phyloP scores from a whole-genome alignment of 345 rosid genomes.

The Hibiscus tridactylites region DNA sequence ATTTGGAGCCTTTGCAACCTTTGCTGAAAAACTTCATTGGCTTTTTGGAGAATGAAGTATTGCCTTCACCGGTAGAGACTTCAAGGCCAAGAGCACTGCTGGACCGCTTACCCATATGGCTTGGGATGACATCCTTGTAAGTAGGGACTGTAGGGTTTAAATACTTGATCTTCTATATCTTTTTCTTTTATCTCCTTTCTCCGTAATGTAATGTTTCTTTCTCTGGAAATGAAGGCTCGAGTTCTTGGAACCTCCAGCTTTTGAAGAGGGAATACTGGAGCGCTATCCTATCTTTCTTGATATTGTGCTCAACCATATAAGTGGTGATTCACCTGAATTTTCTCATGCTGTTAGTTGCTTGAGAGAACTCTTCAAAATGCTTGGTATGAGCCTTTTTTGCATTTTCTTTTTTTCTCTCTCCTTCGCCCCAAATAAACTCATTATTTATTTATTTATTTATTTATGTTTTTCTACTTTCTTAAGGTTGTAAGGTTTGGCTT shows the following conservation, averaged over 20 bases:
- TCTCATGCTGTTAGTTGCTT: constrained; percentile 81
- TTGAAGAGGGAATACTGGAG: constrained; percentile 94
- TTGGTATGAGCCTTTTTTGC: constrained; percentile 45
- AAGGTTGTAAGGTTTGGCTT: constrained; percentile 98
- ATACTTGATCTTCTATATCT: constrained; percentile 10
- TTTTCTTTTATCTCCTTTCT: constrained; percentile 2
- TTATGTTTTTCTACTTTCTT: constrained; percentile 10
- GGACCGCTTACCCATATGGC: constrained; percentile 76
- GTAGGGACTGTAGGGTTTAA: constrained; percentile 6
- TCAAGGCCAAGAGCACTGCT: constrained; percentile 64
- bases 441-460: not conserved
- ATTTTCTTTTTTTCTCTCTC: constrained; percentile 9
- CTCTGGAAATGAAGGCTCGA: constrained; percentile 57
- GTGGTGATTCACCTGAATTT: constrained; percentile 83
- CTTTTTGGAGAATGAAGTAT: constrained; percentile 70
- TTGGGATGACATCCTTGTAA: constrained; percentile 91
- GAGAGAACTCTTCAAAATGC: constrained; percentile 85
- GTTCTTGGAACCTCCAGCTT: constrained; percentile 85
- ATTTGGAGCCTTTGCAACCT: constrained; percentile 91
- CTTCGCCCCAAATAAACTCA: not conserved
- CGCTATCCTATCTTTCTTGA: constrained; percentile 89
- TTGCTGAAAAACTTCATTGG: constrained; percentile 70
- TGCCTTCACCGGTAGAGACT: constrained; percentile 45
- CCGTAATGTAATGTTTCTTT: not conserved
- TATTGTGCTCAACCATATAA: constrained; percentile 80